Evolutionary conservation across 345 rosid species (phyloP).

Genomic region (Mangifera indica): DNA sequence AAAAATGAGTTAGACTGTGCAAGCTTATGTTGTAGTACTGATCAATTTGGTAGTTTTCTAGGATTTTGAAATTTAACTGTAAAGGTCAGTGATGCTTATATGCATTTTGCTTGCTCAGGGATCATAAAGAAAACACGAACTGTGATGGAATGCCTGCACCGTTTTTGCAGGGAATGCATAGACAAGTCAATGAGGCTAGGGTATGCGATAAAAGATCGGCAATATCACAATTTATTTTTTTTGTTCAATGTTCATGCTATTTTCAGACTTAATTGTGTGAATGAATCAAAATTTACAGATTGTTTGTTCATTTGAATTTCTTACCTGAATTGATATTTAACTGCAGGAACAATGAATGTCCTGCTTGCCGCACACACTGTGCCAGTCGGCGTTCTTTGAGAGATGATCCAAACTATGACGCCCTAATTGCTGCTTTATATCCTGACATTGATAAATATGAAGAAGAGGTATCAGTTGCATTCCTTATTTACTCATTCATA

Average conservation of each 20-base stretch:
- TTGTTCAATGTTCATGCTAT: neutral
- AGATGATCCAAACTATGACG: slow-evolving; percentile 92
- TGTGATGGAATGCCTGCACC: slow-evolving; percentile 94
- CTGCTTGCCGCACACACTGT: slow-evolving; percentile 97
- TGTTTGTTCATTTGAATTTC: neutral
- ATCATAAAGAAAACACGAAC: slow-evolving; percentile 94
- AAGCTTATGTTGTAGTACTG: neutral
- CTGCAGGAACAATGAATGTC: slow-evolving; percentile 95
- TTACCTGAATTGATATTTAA: slow-evolving; percentile 18
- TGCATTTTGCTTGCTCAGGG: slow-evolving; percentile 44
- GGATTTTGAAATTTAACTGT: neutral
- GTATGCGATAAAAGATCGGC: slow-evolving; percentile 39
- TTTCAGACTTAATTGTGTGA: slow-evolving; percentile 13
- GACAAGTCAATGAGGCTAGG: slow-evolving; percentile 97
- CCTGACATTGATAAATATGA: slow-evolving; percentile 77
- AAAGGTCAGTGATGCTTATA: neutral
- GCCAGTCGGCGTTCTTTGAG: slow-evolving; percentile 95
- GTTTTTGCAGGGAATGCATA: slow-evolving; percentile 93
- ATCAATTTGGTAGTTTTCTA: neutral
- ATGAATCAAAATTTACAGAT: slow-evolving; percentile 13
- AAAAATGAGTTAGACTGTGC: neutral
- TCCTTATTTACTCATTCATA: neutral
- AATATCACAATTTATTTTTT: neutral
- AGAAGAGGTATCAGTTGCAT: slow-evolving; percentile 55
- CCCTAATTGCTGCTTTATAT: slow-evolving; percentile 77